Conservation (phyloP, 441 rosid species). For the Populus hybrid region DNA sequence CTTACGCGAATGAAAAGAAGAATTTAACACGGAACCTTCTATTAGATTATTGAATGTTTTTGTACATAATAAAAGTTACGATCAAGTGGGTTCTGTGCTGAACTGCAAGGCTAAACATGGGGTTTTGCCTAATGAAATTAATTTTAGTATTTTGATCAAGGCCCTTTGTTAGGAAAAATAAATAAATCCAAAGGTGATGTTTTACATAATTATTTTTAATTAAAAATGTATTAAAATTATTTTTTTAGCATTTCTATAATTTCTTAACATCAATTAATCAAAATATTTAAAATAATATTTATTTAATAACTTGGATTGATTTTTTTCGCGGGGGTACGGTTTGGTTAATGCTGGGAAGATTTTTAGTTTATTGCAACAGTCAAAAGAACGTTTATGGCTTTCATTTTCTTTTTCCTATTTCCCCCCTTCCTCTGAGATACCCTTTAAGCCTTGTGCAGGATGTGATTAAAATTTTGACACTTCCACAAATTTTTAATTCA, state of each 20-base stretch:
- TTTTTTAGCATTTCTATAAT: conserved; percentile 11
- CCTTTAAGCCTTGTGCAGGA: too few relatives aligned
- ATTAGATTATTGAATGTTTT: conserved; percentile 66
- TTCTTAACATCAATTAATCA: neutral
- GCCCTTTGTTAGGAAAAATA: conserved; percentile 36
- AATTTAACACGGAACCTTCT: conserved; percentile 55
- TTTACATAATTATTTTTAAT: too few relatives aligned
- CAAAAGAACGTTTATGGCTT: neutral
- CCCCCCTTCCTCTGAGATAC: neutral
- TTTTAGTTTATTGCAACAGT: conserved; percentile 22
- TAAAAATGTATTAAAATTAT: conserved; percentile 6
- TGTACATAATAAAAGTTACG: conserved; percentile 61
- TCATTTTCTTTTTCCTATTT: neutral
- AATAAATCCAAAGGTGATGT: neutral
- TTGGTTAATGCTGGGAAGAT: conserved; percentile 54
- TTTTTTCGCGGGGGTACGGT: conserved; percentile 49
- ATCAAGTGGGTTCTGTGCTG: conserved; percentile 48
- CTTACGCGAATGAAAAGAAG: conserved; percentile 52
- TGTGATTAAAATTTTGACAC: neutral
- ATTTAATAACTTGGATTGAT: conserved; percentile 33
- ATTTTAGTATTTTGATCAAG: conserved; percentile 41
- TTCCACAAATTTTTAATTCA: neutral
- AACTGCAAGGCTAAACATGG: conserved; percentile 44
- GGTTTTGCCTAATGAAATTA: neutral
- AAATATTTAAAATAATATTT: too few relatives aligned